Evolutionary conservation across 2,329 filamentous ascomycete species (phyloP), one percentile per base, ranked within the genome.

Genomic region (Dothiorella sarmentorum): DNA sequence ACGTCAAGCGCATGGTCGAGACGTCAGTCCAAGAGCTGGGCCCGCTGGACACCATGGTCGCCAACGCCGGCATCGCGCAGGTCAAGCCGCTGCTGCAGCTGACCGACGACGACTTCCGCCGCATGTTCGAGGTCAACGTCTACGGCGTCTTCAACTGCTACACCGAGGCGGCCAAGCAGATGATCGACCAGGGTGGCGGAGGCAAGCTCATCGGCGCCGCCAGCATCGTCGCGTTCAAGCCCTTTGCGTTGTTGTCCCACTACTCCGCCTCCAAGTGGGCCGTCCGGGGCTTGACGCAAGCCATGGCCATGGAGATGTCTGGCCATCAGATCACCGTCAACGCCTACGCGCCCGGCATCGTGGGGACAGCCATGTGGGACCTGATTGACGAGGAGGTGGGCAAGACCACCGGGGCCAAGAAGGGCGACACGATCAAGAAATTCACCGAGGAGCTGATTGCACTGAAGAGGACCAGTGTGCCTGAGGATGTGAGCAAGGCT

Each of bases 291-390:
- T 72, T 89, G 52, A 86, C 82, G 0, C 85, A 88, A 68, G 82
- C 80, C 0, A 86, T 86, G 62, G 85, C 86, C 0, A 83, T 86
- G 78, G 85, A 87, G 62, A 76, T 88, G 71, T 85, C 85, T 0
- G 70, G 73, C 45, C 80, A 88, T 66, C 76, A 82, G 60, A 88
- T 89, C 67, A 87, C 83, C 0, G 85, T 82, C 18, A 89, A 89
- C 63, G 80, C 81, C 0, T 88, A 88, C 64, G 85, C 84, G 0
- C 86, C 86, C 0, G 86, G 86, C 0, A 86, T 89, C 47, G 84
- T 89, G 0, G 84, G 80, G 0, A 88, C 85, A 0, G 75, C 77
- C 0, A 88, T 88, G 85, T 89, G 85, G 85, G 85, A 88, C 44
- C 66, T 83, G 2, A 87, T 89, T 56, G 86, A 88, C 61, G 80